phyloP scores from a whole-genome alignment of 371 early-diverging fungal genomes.

The Lichtheimia hyalospora region DNA sequence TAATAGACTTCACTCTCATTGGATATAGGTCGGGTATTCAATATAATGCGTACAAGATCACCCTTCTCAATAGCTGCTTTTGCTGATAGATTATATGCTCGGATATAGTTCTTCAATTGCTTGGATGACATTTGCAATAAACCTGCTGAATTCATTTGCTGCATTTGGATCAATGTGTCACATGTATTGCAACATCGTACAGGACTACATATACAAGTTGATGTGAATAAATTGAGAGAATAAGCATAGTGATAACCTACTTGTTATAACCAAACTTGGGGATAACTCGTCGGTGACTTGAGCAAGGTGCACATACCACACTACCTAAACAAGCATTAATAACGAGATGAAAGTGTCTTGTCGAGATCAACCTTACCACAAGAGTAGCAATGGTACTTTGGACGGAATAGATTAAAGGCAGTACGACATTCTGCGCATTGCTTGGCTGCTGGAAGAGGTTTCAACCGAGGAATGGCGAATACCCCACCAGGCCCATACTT shows the following conservation, averaged over 20 bases:
- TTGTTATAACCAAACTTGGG: slow-evolving; percentile 52
- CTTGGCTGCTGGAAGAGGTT: slow-evolving; percentile 24
- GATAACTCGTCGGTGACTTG: slow-evolving; percentile 30
- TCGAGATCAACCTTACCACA: slow-evolving; percentile 39
- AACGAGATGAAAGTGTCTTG: neutral
- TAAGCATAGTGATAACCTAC: slow-evolving; percentile 25
- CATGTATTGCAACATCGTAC: slow-evolving; percentile 49
- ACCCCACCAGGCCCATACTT: slow-evolving; percentile 43
- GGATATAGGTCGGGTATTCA: slow-evolving; percentile 46
- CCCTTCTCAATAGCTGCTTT: slow-evolving; percentile 43
- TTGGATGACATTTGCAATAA: slow-evolving; percentile 29
- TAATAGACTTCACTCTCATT: slow-evolving; percentile 43
- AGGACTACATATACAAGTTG: slow-evolving; percentile 18
- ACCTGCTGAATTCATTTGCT: slow-evolving; percentile 37
- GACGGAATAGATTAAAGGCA: slow-evolving; percentile 38
- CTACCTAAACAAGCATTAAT: slow-evolving; percentile 25
- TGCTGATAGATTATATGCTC: slow-evolving; percentile 37
- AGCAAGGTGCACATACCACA: slow-evolving; percentile 46
- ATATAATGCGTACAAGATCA: slow-evolving; percentile 43
- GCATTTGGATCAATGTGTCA: slow-evolving; percentile 38
- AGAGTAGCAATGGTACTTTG: slow-evolving; percentile 48
- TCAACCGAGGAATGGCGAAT: slow-evolving; percentile 40
- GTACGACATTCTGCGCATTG: slow-evolving; percentile 40
- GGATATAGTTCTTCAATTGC: slow-evolving; percentile 36
- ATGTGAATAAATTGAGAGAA: neutral